Conservation (phyloP, 176 grass and related monocot genomes). For the Zea mays region Zm-B73-REFERENCE-NAM-5.0 NC_050101.1:155664501-155665000, state of each 20-base stretch:
- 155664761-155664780: slow-evolving; percentile 3
- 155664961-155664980: slow-evolving; percentile 72
- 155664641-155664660: background rate
- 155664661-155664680: slow-evolving; percentile 8
- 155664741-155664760: slow-evolving; percentile 28
- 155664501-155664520: background rate
- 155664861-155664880: slow-evolving; percentile 41
- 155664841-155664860: background rate
- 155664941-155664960: slow-evolving; percentile 41
- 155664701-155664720: background rate
- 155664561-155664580: background rate
- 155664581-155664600: background rate
- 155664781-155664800: background rate
- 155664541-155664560: background rate
- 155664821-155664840: slow-evolving; percentile 3
- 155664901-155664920: slow-evolving; percentile 76
- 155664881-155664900: slow-evolving; percentile 84
- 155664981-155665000: slow-evolving; percentile 89
- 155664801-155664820: slow-evolving; percentile 21
- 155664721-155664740: slow-evolving; percentile 35
- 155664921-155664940: slow-evolving; percentile 51
- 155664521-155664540: background rate
- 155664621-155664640: background rate
- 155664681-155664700: background rate
- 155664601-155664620: background rate